Percentiles rank a stretch among this genome's conserved stretches.
phyloP scores from a whole-genome alignment of 2,329 filamentous ascomycete genomes.

The Chrysosporium queenslandicum region DNA sequence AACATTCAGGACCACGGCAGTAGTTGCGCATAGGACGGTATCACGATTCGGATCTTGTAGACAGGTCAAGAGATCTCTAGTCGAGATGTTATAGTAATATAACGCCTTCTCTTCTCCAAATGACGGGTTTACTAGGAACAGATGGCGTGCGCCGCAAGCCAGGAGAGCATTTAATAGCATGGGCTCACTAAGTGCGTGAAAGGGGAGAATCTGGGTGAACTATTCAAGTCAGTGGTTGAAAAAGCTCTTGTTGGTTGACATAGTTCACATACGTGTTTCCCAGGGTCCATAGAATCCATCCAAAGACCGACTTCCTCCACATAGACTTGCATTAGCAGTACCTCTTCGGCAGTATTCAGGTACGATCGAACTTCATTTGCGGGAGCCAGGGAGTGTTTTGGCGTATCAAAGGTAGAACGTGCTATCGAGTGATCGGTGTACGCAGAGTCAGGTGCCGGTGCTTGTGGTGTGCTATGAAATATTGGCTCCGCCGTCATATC shows the following conservation, averaged over 20 bases:
- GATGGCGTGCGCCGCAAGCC: conserved; percentile 75
- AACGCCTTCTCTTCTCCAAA: conserved; percentile 68
- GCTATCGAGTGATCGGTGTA: conserved; percentile 28
- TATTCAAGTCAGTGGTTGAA: conserved; percentile 23
- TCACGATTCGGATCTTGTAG: conserved; percentile 79
- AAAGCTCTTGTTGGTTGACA: conserved; percentile 15
- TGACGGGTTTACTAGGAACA: conserved; percentile 59
- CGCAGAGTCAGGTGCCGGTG: conserved; percentile 21
- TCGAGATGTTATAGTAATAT: conserved; percentile 78
- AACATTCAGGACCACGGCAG: conserved; percentile 78
- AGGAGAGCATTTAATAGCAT: conserved; percentile 85
- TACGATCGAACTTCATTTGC: conserved; percentile 48
- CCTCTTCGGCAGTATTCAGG: conserved; percentile 64
- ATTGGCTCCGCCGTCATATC: conserved; percentile 22
- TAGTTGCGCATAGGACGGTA: conserved; percentile 72
- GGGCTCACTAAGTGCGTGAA: conserved; percentile 67
- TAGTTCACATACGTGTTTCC: conserved; percentile 55
- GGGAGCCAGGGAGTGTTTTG: conserved; percentile 33
- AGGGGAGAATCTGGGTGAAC: conserved; percentile 76
- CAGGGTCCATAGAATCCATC: conserved; percentile 85
- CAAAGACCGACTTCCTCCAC: conserved; percentile 81
- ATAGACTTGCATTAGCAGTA: conserved; percentile 85
- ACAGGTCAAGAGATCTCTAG: conserved; percentile 62
- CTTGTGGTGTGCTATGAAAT: conserved; percentile 23
- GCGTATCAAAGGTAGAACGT: conserved; percentile 27